Evolutionary conservation across 139 green algal genomes (phyloP), one percentile per base, ranked within the genome.

Genomic region (Chlorella sp.): DNA sequence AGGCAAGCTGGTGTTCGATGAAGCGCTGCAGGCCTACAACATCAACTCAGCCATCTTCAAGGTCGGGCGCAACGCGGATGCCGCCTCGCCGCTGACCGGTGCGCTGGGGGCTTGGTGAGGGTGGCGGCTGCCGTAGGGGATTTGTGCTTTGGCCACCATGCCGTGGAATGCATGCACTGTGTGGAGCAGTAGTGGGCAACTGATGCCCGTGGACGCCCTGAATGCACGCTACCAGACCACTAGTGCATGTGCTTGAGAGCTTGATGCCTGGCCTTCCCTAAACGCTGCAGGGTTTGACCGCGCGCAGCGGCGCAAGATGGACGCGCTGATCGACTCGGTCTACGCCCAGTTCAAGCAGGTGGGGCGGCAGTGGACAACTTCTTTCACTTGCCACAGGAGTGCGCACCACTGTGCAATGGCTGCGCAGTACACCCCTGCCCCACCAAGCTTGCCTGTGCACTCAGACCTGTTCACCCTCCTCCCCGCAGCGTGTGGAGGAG

Each of bases 301-400:
- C 30, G 90, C 89, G 67, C 82, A 95, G n/a, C 92, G 90, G 19
- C 36, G 36, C n/a, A 92, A 93, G 73, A 81, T 51, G 85, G 97
- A 98, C 90, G 88, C 91, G 70, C 85, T 95, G 30, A 90, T 99
- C 62, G 87, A 90, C 68, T 92, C 92, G 73, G 87, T 85, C 36
- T 98, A 94, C 88, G 94, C 96, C 40, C 41, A 46, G 24, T 82
- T 82, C 76, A 82, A 82, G 54, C 54, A 72, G 76, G 76, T 72
- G 76, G 20, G 48, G 7, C 19, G 24, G 70, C 8, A 11, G 3
- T 6, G 40, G 70, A 24, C 1, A 24, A 34, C 8, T n/a, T n/a
- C n/a, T n/a, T n/a, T n/a, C n/a, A n/a, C n/a, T n/a, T n/a, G n/a
- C n/a, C n/a, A n/a, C 40, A 32, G 67, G 67, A 14, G n/a, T 73